phyloP scores from a whole-genome alignment of 225 moss, liverwort and hornwort genomes.

The Straminergon stramineum region DNA sequence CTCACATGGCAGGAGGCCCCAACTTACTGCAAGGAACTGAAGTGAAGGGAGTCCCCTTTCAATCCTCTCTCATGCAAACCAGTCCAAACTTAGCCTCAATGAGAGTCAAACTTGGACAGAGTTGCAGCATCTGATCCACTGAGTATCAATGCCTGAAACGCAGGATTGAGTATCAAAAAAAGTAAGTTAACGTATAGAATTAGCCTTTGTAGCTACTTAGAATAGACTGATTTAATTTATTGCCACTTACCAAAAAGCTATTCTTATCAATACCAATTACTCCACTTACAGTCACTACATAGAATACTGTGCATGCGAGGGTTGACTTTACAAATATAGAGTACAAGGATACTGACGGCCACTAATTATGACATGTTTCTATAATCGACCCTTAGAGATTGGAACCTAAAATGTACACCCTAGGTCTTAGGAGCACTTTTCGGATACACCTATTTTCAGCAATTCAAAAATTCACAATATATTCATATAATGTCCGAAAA shows the following conservation, averaged over 20 bases:
- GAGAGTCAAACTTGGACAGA: neutral
- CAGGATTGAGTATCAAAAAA: neutral
- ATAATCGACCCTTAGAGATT: neutral
- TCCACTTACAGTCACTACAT: too few species aligned
- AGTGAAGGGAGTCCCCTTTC: neutral
- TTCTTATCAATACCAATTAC: neutral
- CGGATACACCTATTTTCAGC: neutral
- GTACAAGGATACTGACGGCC: neutral
- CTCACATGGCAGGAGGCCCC: too few species aligned
- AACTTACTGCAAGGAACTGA: neutral
- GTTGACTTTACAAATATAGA: neutral
- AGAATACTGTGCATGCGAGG: neutral
- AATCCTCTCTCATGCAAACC: neutral
- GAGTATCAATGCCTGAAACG: neutral
- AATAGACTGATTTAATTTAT: too few species aligned
- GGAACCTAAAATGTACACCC: neutral
- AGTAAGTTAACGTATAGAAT: neutral
- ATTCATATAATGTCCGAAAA: too few species aligned
- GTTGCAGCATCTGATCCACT: neutral
- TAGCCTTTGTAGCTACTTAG: neutral
- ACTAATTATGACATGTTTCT: neutral
- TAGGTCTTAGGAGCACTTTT: rapidly evolving
- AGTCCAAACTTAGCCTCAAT: neutral
- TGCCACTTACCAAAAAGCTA: neutral
- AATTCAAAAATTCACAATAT: neutral